A percentile compares a stretch with the other conserved stretches of the same genome.
Evolutionary conservation across 2,329 filamentous ascomycete species (phyloP).

Genomic region (Sporothrix brasiliensis): DNA sequence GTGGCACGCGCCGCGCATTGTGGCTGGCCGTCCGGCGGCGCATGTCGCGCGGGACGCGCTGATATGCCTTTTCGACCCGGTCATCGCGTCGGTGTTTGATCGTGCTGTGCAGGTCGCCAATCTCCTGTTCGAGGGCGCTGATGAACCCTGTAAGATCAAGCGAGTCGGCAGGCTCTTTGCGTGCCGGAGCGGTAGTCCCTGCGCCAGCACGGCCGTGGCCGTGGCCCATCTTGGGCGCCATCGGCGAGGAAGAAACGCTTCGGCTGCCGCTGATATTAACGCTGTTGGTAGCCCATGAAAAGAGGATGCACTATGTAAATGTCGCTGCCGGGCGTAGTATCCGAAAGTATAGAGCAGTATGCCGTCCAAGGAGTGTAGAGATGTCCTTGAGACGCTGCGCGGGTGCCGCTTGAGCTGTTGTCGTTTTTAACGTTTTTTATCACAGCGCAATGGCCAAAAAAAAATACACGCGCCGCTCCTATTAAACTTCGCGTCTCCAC

Average conservation of each 20-base stretch:
- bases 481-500: constrained; percentile 23
- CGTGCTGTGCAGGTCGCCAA: constrained; percentile 78
- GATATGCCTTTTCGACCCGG: constrained; percentile 68
- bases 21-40: constrained; percentile 89
- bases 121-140: constrained; percentile 84
- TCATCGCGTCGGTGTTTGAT: constrained; percentile 68
- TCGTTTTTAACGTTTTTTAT: neutral
- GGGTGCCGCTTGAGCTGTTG: neutral
- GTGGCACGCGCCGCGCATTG: constrained; percentile 88
- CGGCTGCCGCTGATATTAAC: neutral
- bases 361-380: neutral
- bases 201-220: neutral
- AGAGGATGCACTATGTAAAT: neutral
- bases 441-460: neutral
- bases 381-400: neutral
- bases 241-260: neutral
- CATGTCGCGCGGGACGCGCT: constrained; percentile 83
- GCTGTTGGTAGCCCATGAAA: neutral
- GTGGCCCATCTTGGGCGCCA: constrained; percentile 16
- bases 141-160: constrained; percentile 85
- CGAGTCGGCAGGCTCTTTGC: constrained; percentile 62
- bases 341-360: neutral
- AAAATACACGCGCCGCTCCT: constrained; percentile 10
- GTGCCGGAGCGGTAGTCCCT: neutral
- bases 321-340: neutral